Evolutionary conservation across 345 rosid species (phyloP), one percentile per base, ranked within the genome.

Genomic region (Lumnitzera racemosa): DNA sequence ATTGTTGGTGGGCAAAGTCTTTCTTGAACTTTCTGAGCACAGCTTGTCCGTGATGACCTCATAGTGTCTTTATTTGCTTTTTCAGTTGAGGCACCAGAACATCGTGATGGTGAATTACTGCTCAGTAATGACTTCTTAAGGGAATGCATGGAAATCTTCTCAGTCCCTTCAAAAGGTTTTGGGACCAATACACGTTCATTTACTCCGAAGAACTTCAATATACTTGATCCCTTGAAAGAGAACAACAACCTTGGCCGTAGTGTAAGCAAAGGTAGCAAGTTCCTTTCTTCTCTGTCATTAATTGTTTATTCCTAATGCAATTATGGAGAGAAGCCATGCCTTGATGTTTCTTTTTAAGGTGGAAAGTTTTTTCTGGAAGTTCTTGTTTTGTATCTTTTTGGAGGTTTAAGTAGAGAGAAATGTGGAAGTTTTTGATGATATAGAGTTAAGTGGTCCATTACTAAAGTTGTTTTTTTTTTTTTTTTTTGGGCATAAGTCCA

Each of bases 181-280:
- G 96, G 84, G 68, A 67, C 79, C 61, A 78, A 63, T 49, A 72
- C 74, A 51, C 88, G 82, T 27, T 69, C 71, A 24, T 95, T 95
- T 67, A 78, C 73, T 36, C 70, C 72, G 31, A 95, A 86, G 84
- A 78, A 86, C 75, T 83, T 95, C 59, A 90, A 95, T 58, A 83
- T 95, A 70, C 76, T 86, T 16, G 99, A 95, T 73, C 97, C 97
- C 0, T 71, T 95, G 27, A 86, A 80, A 72, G 87, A 85, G 59
- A 81, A 74, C 66, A 95, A 95, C 72, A 95, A 90, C 74, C 91
- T 90, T 55, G 99, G 99, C 25, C 92, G 97, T 67, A 95, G 97
- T 67, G 96, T 95, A 23, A 95, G 86, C 88, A 86, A 83, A 90
- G 95, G 99, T 89, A 71, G 65, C 47, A 48, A 47, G 48, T 36